Evolutionary conservation across 1,284 basidiomycete species (phyloP).

Genomic region (Meripilus lineatus): DNA sequence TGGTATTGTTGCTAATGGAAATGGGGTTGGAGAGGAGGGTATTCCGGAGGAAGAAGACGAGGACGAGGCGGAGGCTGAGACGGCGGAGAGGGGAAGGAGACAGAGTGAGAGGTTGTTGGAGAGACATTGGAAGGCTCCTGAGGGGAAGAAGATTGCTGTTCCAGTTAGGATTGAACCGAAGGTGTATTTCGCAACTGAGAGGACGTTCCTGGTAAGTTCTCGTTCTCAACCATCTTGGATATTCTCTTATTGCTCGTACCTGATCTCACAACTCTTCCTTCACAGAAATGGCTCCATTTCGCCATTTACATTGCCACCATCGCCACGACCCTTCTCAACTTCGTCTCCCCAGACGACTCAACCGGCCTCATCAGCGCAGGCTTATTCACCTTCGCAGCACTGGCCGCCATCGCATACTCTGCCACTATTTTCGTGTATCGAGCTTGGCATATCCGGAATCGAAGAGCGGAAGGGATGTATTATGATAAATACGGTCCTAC

Average conservation of each 20-base stretch:
- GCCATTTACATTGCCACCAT: constrained; percentile 87
- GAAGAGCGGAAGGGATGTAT: constrained; percentile 77
- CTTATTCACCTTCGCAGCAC: constrained; percentile 85
- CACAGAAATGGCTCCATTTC: constrained; percentile 91
- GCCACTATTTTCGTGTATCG: constrained; percentile 88
- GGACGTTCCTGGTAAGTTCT: constrained; percentile 75
- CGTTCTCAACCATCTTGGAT: neutral
- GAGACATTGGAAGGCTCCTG: constrained; percentile 75
- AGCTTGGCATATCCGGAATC: constrained; percentile 68
- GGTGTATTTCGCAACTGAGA: constrained; percentile 95
- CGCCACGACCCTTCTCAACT: constrained; percentile 89
- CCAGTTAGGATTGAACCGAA: constrained; percentile 97
- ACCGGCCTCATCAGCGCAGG: constrained; percentile 80
- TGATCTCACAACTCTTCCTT: constrained; percentile 7
- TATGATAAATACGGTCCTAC: constrained; percentile 89
- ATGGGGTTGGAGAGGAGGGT: constrained; percentile 22
- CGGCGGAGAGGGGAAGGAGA: constrained; percentile 28
- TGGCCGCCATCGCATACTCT: constrained; percentile 88
- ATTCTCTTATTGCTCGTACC: constrained; percentile 1
- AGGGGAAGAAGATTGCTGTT: constrained; percentile 88
- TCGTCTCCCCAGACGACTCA: constrained; percentile 70
- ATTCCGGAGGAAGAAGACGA: constrained; percentile 33
- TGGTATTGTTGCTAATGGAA: constrained; percentile 22
- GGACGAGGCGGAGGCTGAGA: constrained; percentile 34
- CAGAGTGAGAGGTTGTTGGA: constrained; percentile 58